Evolutionary conservation across 2,329 filamentous ascomycete species (phyloP).

Genomic region (Chaetomium olivaceum): DNA sequence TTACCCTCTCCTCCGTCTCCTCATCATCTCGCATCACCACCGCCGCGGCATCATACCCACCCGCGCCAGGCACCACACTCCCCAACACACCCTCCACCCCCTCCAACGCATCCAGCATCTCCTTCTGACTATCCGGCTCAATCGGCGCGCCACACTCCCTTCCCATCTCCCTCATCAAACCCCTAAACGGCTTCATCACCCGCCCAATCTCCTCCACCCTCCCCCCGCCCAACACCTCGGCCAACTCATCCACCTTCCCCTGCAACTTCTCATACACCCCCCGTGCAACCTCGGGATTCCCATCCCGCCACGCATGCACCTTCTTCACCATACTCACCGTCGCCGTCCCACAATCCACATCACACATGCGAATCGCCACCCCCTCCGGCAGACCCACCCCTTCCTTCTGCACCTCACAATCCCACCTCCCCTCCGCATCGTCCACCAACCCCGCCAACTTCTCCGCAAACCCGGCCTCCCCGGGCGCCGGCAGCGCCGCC

Average conservation of each 20-base stretch:
- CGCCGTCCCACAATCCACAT: conserved; percentile 91
- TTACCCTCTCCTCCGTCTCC: conserved; percentile 61
- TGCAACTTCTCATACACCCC: conserved; percentile 76
- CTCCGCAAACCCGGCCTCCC: conserved; percentile 64
- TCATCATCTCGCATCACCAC: conserved; percentile 74
- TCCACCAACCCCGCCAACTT: conserved; percentile 68
- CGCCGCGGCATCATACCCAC: conserved; percentile 87
- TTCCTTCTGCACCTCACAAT: conserved; percentile 72
- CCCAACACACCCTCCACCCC: conserved; percentile 77
- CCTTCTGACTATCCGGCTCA: conserved; percentile 83
- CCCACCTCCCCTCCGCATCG: conserved; percentile 70
- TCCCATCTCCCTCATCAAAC: conserved; percentile 76
- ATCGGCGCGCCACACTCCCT: conserved; percentile 75
- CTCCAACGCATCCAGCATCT: conserved; percentile 73
- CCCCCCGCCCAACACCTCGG: conserved; percentile 58
- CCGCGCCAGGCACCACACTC: conserved; percentile 90
- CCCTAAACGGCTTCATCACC: conserved; percentile 55
- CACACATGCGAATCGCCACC: conserved; percentile 84
- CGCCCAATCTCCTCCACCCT: conserved; percentile 45
- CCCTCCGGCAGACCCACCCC: conserved; percentile 67
- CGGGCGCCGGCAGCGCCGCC: conserved; percentile 64
- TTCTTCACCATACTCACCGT: conserved; percentile 96
- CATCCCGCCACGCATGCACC: conserved; percentile 77
- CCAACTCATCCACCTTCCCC: conserved; percentile 69
- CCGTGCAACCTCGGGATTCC: conserved; percentile 64